These are phyloP conservation scores for Cutaneotrichosporon daszewskae DNA, from an alignment of 1,284 basidiomycete species.

Conservation along the genomic window DNA sequence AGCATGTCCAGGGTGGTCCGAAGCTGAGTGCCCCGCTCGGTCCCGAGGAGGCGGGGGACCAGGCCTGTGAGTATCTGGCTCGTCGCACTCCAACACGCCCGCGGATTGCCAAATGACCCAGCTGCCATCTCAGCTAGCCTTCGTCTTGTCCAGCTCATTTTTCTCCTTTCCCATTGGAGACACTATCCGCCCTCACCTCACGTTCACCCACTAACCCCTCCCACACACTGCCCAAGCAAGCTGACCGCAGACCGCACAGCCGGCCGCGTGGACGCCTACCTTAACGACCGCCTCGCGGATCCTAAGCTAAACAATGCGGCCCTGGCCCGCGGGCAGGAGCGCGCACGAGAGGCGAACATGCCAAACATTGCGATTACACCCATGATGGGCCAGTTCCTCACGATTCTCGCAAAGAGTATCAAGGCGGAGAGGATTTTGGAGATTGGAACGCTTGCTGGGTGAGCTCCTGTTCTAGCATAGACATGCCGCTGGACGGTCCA, in stretches of 20 bases:
- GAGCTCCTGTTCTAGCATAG: slow-evolving; percentile 16
- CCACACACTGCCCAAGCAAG: neutral
- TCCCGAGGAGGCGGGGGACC: slow-evolving; percentile 3
- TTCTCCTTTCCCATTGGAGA: neutral
- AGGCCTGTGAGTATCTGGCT: slow-evolving; percentile 5
- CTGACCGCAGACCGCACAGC: slow-evolving; percentile 16
- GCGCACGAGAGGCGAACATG: slow-evolving; percentile 30
- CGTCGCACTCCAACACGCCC: too few species aligned
- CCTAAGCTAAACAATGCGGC: slow-evolving; percentile 18
- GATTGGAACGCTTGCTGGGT: slow-evolving; percentile 41
- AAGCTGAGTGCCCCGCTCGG: too few species aligned
- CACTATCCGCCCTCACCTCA: too few species aligned
- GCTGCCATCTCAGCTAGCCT: too few species aligned
- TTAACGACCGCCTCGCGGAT: slow-evolving; percentile 21
- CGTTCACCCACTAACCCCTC: too few species aligned
- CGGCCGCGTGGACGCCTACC: slow-evolving; percentile 26
- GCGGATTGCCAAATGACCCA: too few species aligned
- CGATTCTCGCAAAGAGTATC: slow-evolving; percentile 28
- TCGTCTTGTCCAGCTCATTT: too few species aligned
- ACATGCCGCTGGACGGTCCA: neutral
- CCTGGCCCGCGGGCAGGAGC: slow-evolving; percentile 11
- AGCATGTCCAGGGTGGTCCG: too few species aligned
- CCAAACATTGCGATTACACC: slow-evolving; percentile 27
- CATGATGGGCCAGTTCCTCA: slow-evolving; percentile 33
- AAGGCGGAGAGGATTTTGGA: slow-evolving; percentile 35